Evolutionary conservation across 441 rosid species (phyloP).

Genomic region (Viola pubescens): DNA sequence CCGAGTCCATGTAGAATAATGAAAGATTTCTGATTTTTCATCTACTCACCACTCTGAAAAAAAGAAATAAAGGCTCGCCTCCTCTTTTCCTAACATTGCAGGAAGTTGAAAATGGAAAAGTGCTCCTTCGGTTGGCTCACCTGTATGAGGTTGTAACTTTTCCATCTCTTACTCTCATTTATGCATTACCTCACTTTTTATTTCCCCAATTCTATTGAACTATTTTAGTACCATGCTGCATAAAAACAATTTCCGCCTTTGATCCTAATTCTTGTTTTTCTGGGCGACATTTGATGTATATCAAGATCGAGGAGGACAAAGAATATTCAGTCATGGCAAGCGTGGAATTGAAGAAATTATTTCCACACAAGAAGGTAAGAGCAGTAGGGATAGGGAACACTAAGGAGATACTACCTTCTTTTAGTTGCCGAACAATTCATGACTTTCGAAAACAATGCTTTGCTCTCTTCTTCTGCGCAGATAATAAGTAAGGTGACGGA

Average conservation of each 20-base stretch:
- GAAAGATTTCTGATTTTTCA: background rate
- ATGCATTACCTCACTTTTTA: background rate
- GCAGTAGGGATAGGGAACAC: background rate
- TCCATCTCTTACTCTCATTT: background rate
- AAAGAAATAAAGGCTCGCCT: constrained; percentile 3
- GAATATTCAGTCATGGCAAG: constrained; percentile 57
- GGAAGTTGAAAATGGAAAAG: constrained; percentile 40
- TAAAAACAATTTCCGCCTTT: background rate
- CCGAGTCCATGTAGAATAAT: constrained; percentile 3
- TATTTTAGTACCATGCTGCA: background rate
- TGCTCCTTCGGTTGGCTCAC: constrained; percentile 45
- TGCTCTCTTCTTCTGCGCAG: constrained; percentile 22
- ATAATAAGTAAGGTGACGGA: constrained; percentile 36
- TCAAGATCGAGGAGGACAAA: constrained; percentile 73
- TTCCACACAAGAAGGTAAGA: constrained; percentile 52
- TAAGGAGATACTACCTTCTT: too few relatives aligned
- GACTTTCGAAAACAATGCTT: background rate
- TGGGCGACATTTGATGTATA: constrained; percentile 12
- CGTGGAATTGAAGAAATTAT: constrained; percentile 67
- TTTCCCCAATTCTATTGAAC: too few relatives aligned
- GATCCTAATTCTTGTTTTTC: constrained; percentile 12
- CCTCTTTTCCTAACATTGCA: constrained; percentile 14
- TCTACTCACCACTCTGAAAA: background rate
- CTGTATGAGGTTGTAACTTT: constrained; percentile 33
- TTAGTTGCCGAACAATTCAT: background rate